Percentiles rank a stretch among this genome's conserved stretches.
Evolutionary conservation across 768 basidiomycete genomes (phyloP).

Genomic region (Serendipita vermifera): DNA sequence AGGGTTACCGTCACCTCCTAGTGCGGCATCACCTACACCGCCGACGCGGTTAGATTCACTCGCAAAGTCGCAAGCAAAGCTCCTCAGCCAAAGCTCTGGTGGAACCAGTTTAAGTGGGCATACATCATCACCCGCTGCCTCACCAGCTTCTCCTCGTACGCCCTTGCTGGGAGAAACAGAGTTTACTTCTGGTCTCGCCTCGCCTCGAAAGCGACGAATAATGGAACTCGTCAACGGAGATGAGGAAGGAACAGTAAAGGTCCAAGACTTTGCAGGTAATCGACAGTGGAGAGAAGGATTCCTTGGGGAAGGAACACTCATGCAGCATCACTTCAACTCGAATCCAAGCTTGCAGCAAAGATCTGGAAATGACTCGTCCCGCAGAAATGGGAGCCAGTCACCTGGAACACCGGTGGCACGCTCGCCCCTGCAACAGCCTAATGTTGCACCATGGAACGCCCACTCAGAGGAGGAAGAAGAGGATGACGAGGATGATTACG

Average conservation of each 20-base stretch:
- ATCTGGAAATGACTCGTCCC: background rate
- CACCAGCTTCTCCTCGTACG: slow-evolving; percentile 4
- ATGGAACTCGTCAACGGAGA: background rate
- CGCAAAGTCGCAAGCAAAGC: background rate
- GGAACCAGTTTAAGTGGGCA: background rate
- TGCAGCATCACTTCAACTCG: background rate
- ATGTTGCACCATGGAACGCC: slow-evolving; percentile 1
- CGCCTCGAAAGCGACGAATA: background rate
- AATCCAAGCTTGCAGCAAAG: background rate
- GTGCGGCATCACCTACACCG: slow-evolving; percentile 1
- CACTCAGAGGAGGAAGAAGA: slow-evolving; percentile 18
- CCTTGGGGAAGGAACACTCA: background rate
- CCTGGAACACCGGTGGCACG: background rate
- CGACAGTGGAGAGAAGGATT: slow-evolving; percentile 6
- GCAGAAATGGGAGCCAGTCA: background rate
- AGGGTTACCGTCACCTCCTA: background rate
- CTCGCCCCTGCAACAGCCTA: background rate
- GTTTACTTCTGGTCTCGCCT: background rate
- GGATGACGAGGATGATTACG: slow-evolving; percentile 39
- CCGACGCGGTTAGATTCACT: background rate
- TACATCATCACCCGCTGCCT: background rate
- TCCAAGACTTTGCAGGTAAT: background rate
- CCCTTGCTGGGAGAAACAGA: background rate
- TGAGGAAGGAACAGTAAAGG: background rate
- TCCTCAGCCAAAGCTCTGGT: background rate